These are phyloP conservation scores for Mycena vitilis DNA, from an alignment of 768 basidiomycete species.

Conservation along the genomic window DNA sequence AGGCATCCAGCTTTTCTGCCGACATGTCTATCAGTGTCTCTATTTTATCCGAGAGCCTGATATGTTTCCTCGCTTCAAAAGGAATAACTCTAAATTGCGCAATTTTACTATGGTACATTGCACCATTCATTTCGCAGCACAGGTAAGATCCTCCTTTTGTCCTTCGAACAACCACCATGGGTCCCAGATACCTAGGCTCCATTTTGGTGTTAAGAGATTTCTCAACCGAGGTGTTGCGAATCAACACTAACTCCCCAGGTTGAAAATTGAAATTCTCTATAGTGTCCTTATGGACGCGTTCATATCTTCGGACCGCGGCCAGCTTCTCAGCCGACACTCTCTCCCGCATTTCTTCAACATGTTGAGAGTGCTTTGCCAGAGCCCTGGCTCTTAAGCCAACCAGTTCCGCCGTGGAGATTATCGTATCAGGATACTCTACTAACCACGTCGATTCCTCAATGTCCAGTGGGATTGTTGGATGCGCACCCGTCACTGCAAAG, in stretches of 20 bases:
- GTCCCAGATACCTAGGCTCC: slow-evolving; percentile 35
- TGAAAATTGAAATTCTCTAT: slow-evolving; percentile 32
- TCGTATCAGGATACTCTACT: slow-evolving; percentile 33
- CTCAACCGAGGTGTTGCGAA: slow-evolving; percentile 9
- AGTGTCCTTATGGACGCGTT: slow-evolving; percentile 27
- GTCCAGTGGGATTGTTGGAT: slow-evolving; percentile 46
- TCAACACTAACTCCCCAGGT: slow-evolving; percentile 30
- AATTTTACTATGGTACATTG: slow-evolving; percentile 22
- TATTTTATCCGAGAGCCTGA: not conserved
- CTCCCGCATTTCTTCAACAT: slow-evolving; percentile 36
- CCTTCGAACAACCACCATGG: slow-evolving; percentile 26
- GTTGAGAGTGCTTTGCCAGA: slow-evolving; percentile 35
- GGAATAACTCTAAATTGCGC: slow-evolving; percentile 27
- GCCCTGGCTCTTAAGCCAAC: slow-evolving; percentile 38
- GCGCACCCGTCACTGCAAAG: slow-evolving; percentile 45
- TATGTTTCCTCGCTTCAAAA: not conserved
- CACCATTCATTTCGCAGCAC: slow-evolving; percentile 7
- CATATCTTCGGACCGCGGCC: slow-evolving; percentile 34
- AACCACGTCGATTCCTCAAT: slow-evolving; percentile 44
- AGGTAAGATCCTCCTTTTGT: slow-evolving; percentile 12
- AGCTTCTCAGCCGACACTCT: slow-evolving; percentile 31
- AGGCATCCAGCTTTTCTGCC: not conserved
- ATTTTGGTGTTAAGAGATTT: slow-evolving; percentile 19
- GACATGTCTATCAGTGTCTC: slow-evolving; percentile 24
- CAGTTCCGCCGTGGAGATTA: slow-evolving; percentile 37